Percentiles rank a stretch among this genome's conserved stretches.
phyloP scores from a whole-genome alignment of 345 rosid species.

The Carallia pectinifolia region DNA sequence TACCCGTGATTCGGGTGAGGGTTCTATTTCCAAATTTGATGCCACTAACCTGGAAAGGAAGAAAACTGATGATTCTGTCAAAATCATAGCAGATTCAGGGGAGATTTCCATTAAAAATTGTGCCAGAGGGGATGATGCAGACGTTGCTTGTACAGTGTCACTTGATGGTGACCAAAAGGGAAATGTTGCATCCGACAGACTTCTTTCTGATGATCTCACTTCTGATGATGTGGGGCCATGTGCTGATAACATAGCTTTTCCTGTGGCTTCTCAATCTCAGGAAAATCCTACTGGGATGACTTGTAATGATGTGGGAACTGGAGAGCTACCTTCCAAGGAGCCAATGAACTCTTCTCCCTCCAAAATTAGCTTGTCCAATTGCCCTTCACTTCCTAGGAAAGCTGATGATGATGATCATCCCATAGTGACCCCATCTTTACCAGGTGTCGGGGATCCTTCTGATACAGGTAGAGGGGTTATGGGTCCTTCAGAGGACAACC shows the following conservation, averaged over 20 bases:
- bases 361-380: conserved; percentile 10
- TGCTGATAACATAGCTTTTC: conserved; percentile 6
- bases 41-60: conserved; percentile 25
- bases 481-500: conserved; percentile 12
- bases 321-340: conserved; percentile 12
- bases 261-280: conserved; percentile 13
- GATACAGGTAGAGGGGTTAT: background rate
- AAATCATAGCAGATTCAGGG: conserved; percentile 20
- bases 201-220: conserved; percentile 16
- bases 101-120: conserved; percentile 5
- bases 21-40: conserved; percentile 20
- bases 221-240: conserved; percentile 11
- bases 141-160: conserved; percentile 5
- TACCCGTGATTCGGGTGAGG: conserved; percentile 19
- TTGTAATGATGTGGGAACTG: conserved; percentile 10
- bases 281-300: conserved; percentile 7
- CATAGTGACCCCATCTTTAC: conserved; percentile 5
- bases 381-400: background rate
- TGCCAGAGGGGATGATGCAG: background rate
- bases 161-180: conserved; percentile 7
- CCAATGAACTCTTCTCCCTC: conserved; percentile 15
- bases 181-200: conserved; percentile 5
- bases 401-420: conserved; percentile 15
- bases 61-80: conserved; percentile 16
- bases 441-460: conserved; percentile 10